Evolutionary conservation across 768 basidiomycete species (phyloP), one percentile per base, ranked within the genome.

Genomic region (Russula vinacea): DNA sequence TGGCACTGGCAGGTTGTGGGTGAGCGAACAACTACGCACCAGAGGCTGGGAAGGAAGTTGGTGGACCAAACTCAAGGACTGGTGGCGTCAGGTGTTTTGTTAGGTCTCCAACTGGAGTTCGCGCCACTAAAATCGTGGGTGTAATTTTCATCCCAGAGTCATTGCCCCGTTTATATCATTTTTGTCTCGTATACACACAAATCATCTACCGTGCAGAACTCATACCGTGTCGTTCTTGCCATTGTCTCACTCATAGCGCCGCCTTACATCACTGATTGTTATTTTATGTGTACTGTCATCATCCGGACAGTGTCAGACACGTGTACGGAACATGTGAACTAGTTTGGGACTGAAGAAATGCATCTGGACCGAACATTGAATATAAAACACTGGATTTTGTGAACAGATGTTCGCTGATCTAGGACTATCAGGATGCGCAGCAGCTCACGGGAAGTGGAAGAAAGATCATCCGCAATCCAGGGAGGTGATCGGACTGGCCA

Each of bases 1-100:
- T 72, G 92, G 92, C 22, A 94, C 92, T n/a, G 92, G 92, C 9
- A 78, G 81, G 53, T 88, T 95, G 83, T 91, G 89, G 87, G 75
- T 91, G 33, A 86, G 90, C 60, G 71, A 79, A 24, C 84, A 81
- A 69, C 71, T 75, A 50, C 85, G 93, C 42, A 74, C 76, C 44
- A 79, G 81, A 33, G 87, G 84, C 13, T 93, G 86, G 85, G 78
- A 84, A 71, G 91, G 92, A 24, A 79, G 83, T 50, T 89, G 86
- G 84, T 94, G 90, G 90, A 83, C 83, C 50, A 79, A 88, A 67
- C 85, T 94, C 71, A 76, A 84, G 69, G 74, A 85, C 52, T 94
- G 93, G 93, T 90, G 86, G 83, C 84, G 83, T 73, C 83, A 81
- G 74, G 67, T 88, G 54, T 92, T 93, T 76, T 90, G 89, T 75